Evolutionary conservation across 148 eudicot species (phyloP), one percentile per base, ranked within the genome.

Genomic region (Rhododendron griersonianum): DNA sequence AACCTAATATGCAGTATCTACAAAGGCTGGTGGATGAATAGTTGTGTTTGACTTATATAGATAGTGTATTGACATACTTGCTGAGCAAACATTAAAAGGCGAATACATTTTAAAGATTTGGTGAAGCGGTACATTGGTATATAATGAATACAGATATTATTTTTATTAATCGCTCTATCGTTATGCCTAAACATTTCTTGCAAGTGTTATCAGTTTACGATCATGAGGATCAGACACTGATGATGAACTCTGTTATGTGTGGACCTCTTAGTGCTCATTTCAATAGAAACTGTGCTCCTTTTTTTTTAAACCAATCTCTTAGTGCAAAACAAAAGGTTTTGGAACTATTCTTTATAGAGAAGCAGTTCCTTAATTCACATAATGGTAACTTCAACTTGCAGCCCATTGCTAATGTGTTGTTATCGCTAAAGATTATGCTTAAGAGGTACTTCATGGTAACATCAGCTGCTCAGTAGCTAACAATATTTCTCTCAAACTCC

Each of bases 181-280:
- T 98, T 11, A 96, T 98, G 15, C 99, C 95, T 87, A 96, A 96
- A 84, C 99, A 96, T 84, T 94, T 98, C 10, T 87, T 96, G 44
- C 98, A 96, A 86, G 98, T 96, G 3, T 73, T 96, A 69, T 87
- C 90, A 15, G 96, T 96, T 0, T 96, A 94, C 83, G 88, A 95
- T 28, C 98, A 96, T 67, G 96, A 93, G 5, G 98, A 94, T 67
- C 98, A 95, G 67, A 95, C 94, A 1, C 94, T 96, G 8, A 96
- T 93, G 77, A 93, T 96, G 21, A 96, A 96, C 85, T 98, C 98
- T 21, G 90, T 96, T 1, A 93, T 97, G 81, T 97, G 99, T 87
- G 95, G 98, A n/a, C 99, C 99, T 18, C 91, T 97, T 25, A 94
- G 94, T 89, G 99, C 98, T 41, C 98, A 97, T 82, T 97, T 97